Base-by-base conservation (phyloP, 2,329 filamentous ascomycete genomes). In the Calcarisporium arbuscula region DNA sequence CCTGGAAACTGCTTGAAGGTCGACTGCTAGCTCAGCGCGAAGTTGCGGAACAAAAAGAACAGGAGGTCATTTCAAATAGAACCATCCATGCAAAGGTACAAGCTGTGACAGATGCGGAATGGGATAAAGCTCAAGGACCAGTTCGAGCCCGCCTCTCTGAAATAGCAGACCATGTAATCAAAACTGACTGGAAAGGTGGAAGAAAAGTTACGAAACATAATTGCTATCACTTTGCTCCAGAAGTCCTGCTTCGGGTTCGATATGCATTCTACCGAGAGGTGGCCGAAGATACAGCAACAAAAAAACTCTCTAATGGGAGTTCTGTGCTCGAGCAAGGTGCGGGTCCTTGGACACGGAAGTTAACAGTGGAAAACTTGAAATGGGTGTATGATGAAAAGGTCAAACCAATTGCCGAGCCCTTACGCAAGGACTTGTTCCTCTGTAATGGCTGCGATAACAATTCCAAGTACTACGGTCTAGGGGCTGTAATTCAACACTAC, bases 281-380 rank as follows among this genome's bases (percentile, higher is more conserved):
- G 30, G 61, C 68, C 27, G 69, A 75, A 44, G 68, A 77, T 34
- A 67, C 70, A 34, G 62, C 62, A 25, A 61, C 64, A 11, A 57
- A 66, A 17, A 58, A 57, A 9, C 64, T 65, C 25, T 62, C 68
- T 34, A 67, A 73, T 21, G 61, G 57, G 42, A 43, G 63, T 36
- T 64, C 65, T 5, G 48, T 56, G 19, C 35, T 53, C 8, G 74
- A 81, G 41, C 67, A 70, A 7, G 60, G 64, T 3, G 61, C 70
- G 41, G 72, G 68, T 0, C 67, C 74, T 6, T 73, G 68, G 46
- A 76, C 70, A 18, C 69, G 75, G 52, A 80, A 71, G 50, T 64
- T 90, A 34, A 83, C 80, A 2, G 61, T 92, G 45, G 85, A 90
- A 52, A 87, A 89, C 50, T 88, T 92, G 84, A 89, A 84, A 57